Base-by-base conservation (phyloP, 2,329 filamentous ascomycete genomes). In the Aspergillus ochraceus region DNA sequence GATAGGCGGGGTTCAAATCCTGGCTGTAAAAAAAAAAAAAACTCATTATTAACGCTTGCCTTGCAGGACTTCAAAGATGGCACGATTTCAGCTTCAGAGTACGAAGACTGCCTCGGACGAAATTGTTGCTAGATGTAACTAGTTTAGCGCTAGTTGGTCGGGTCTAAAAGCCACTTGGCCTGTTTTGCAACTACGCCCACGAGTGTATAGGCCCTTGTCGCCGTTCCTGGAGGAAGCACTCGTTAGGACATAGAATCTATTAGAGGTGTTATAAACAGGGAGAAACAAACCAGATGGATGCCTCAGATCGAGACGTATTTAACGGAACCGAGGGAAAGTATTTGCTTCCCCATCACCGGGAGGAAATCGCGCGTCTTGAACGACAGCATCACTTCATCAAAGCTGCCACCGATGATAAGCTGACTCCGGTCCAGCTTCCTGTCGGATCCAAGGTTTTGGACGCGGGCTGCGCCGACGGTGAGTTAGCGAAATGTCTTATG, bases 321-420 rank as follows among this genome's bases (percentile, higher is more conserved):
- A 47, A 6, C 59, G 61, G 61, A 9, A 63, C 61, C 1, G 61
- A 63, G 36, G 61, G 59, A 9, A 53, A 32, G 17, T 63, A 63
- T 51, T 54, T 61, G 19, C 53, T 61, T 29, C 59, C 61, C 19
- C 59, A 61, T 30, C 61, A 63, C n/a, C 19, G 39, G 8, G 45
- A 57, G 17, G 61, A 63, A 32, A 55, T 59, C 5, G 54, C 61
- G 29, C 49, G 61, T 6, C 49, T 63, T 4, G 56, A 57, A 10
- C 57, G 55, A 3, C 59, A 63, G 29, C 61, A 63, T 54, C 24
- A 30, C 9, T 60, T 61, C 49, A 59, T 61, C 42, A 52, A 59
- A 24, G 58, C 47, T 9, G 57, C 61, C 12, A 61, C 61, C 3
- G 49, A 49, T 14, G 53, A 57, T 19, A 46, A 50, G 45, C 45